Evolutionary conservation across 768 basidiomycete species (phyloP).

Genomic region (Leccinum imitatum): DNA sequence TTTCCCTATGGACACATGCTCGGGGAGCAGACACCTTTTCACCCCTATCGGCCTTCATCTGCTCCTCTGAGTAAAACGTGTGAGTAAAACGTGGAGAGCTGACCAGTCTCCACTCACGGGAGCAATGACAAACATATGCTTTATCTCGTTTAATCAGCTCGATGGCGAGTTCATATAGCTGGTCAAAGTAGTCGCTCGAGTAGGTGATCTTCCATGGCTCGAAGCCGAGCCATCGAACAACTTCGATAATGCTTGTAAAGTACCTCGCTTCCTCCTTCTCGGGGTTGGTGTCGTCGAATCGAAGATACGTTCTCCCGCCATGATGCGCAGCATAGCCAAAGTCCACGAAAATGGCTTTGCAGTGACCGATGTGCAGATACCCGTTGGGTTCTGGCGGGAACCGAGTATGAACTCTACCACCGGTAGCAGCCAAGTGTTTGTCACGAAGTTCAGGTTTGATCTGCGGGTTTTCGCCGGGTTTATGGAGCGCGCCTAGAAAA

Average conservation of each 20-base stretch:
- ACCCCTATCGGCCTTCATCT: slow-evolving; percentile 87
- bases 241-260: slow-evolving; percentile 96
- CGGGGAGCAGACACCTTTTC: slow-evolving; percentile 77
- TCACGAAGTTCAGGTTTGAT: slow-evolving; percentile 74
- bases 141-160: slow-evolving; percentile 87
- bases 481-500: slow-evolving; percentile 89
- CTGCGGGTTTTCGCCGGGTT: slow-evolving; percentile 92
- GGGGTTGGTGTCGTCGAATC: slow-evolving; percentile 98
- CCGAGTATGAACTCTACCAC: slow-evolving; percentile 86
- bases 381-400: slow-evolving; percentile 99
- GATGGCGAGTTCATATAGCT: slow-evolving; percentile 82
- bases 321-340: slow-evolving; percentile 98
- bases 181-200: slow-evolving; percentile 94
- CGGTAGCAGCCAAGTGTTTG: slow-evolving; percentile 76
- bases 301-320: slow-evolving; percentile 88
- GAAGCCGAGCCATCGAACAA: slow-evolving; percentile 93
- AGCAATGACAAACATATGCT: slow-evolving; percentile 95
- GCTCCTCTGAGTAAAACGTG: slow-evolving; percentile 62
- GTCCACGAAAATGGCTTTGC: slow-evolving; percentile 97
- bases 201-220: slow-evolving; percentile 99
- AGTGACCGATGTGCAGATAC: slow-evolving; percentile 93
- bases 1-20: slow-evolving; percentile 82
- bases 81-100: slow-evolving; percentile 4
- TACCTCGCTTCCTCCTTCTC: slow-evolving; percentile 96
- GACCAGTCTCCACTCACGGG: slow-evolving; percentile 58